Evolutionary conservation across 176 grass and related monocot species (phyloP), one percentile per base, ranked within the genome.

Genomic region (Hyparrhenia diplandra): DNA sequence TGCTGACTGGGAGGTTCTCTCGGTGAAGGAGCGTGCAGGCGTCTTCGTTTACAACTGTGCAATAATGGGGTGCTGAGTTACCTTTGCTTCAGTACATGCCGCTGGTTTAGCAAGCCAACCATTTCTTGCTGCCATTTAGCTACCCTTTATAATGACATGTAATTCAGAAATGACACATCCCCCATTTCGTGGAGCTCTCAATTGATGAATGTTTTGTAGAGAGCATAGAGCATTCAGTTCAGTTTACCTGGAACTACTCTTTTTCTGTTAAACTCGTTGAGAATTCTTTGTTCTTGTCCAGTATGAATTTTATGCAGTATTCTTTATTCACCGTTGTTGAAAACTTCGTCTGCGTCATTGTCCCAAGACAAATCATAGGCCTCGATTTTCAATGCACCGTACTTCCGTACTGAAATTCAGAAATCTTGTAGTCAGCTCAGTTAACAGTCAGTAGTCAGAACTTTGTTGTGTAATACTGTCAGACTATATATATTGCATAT

Each of bases 1-100:
- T 62, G 71, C 73, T 61, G 89, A 94, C 78, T 97, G 94, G 94
- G 92, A 97, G 80, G 83, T 97, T 64, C 87, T 97, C 25, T 91
- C 87, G 10, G 78, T 90, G 57, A 94, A 87, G 77, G 85, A 94
- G 36, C 72, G 89, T 1, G 92, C 89, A 2, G 92, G 94, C 17
- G 89, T 82, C 45, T 97, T 97, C 35, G 94, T 97, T 64, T 80
- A 94, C 84, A 97, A 97, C 79, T 97, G 94, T 37, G 92, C 94
- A 80, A 87, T 97, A 89, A 97, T 94, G 94, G 92, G 94, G 65
- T 97, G 94, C 87, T 97, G 67, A 97, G 69, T 74, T 41, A 67
- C 69, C 74, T 29, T 64, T 16, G 17, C 46, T 82, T 82, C 8
- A 14, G 83, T 83, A 70, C 46, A 80, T 82, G 78, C 72, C 17